Evolutionary conservation across 257 asterid species (phyloP).

Genomic region (Fraxinus cuspidata): DNA sequence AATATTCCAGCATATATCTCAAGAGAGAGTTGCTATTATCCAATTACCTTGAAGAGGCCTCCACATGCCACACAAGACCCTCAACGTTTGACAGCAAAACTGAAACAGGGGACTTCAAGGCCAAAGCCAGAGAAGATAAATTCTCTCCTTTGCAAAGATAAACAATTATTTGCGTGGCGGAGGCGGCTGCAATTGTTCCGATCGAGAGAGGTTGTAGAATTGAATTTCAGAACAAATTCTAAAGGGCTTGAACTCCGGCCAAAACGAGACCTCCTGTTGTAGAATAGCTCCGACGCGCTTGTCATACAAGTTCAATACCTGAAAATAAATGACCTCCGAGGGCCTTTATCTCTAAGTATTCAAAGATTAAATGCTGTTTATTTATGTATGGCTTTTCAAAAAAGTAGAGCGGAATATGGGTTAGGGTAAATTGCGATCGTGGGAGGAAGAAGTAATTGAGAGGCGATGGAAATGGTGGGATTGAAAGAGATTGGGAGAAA

Average conservation of each 20-base stretch:
- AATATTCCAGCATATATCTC: too few species aligned
- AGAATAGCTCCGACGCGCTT: constrained; percentile 80
- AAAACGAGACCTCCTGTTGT: constrained; percentile 66
- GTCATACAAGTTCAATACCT: constrained; percentile 54
- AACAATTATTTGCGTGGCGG: constrained; percentile 1
- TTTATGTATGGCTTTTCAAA: not conserved
- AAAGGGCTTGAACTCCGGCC: constrained; percentile 55
- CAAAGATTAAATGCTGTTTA: not conserved
- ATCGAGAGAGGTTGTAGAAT: constrained; percentile 29
- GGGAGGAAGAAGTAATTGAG: constrained; percentile 52
- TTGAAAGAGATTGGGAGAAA: constrained; percentile 33
- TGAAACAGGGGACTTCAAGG: too few species aligned
- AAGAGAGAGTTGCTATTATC: too few species aligned
- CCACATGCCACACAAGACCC: too few species aligned
- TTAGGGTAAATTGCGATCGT: constrained; percentile 17
- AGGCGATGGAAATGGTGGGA: constrained; percentile 40
- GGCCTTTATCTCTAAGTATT: not conserved
- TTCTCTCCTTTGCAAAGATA: too few species aligned
- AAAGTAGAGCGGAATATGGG: not conserved
- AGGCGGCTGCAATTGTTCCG: constrained; percentile 48
- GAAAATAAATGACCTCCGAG: not conserved
- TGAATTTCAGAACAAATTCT: constrained; percentile 36
- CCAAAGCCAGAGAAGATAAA: too few species aligned
- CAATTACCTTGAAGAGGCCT: too few species aligned
- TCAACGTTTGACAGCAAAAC: too few species aligned